A percentile compares a stretch with the other conserved stretches of the same genome.
These are phyloP conservation scores for Populus tomentosa DNA, from an alignment of 441 rosid species.

Conservation along the genomic window DNA sequence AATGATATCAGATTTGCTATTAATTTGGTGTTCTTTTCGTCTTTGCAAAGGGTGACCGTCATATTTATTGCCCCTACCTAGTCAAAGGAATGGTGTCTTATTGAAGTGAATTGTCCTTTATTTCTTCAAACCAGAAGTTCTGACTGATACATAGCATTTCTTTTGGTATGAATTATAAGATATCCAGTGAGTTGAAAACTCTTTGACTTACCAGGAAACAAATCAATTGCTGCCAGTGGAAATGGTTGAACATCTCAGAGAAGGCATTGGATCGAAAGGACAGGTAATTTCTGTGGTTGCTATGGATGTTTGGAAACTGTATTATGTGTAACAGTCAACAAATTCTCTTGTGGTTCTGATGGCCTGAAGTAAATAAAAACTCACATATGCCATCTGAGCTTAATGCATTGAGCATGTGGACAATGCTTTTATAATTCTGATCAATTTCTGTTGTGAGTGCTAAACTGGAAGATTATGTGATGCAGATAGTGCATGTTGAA, in stretches of 20 bases:
- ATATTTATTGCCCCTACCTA: neutral
- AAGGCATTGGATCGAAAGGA: constrained; percentile 69
- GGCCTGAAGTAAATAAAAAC: constrained; percentile 1
- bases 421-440: constrained; percentile 7
- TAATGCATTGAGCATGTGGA: neutral
- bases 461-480: constrained; percentile 21
- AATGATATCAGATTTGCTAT: neutral
- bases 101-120: neutral
- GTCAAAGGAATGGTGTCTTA: neutral
- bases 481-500: constrained; percentile 85
- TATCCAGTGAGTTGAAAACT: constrained; percentile 4
- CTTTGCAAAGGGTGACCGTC: neutral
- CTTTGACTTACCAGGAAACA: constrained; percentile 48
- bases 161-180: neutral
- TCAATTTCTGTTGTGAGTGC: constrained; percentile 15
- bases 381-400: constrained; percentile 4
- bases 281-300: constrained; percentile 49
- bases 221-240: constrained; percentile 56
- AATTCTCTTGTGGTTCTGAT: constrained; percentile 9
- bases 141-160: constrained; percentile 2
- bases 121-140: neutral
- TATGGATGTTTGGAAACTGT: neutral
- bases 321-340: neutral
- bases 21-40: neutral
- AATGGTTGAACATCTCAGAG: constrained; percentile 83